Evolutionary conservation across 2,329 filamentous ascomycete species (phyloP).

Genomic region (Fusarium cicatricum): DNA sequence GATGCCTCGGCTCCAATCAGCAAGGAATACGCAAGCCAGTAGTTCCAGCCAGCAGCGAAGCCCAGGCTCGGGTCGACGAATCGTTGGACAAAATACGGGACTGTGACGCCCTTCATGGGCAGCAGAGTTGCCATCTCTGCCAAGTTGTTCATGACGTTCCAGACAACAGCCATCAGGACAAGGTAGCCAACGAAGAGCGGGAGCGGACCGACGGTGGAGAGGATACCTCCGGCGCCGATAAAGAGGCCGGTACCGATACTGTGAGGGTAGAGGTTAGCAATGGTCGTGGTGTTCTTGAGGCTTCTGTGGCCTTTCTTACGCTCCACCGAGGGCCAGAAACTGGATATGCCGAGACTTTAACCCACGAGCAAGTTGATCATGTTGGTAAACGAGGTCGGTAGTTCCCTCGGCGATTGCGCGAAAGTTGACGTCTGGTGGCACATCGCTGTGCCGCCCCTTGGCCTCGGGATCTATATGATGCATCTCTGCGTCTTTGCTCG

Average conservation of each 20-base stretch:
- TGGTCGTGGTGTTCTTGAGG: background rate
- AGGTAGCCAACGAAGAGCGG: constrained; percentile 25
- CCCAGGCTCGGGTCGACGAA: constrained; percentile 63
- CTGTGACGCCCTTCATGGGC: constrained; percentile 63
- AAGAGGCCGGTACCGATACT: constrained; percentile 26
- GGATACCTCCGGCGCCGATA: constrained; percentile 20
- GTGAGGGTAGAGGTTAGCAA: background rate
- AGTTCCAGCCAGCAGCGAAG: constrained; percentile 68
- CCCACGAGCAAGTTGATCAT: constrained; percentile 7
- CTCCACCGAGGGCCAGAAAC: constrained; percentile 58
- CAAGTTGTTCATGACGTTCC: constrained; percentile 43
- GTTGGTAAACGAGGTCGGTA: background rate
- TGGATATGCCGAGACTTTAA: constrained; percentile 65
- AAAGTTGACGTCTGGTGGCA: constrained; percentile 4
- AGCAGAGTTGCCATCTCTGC: constrained; percentile 64
- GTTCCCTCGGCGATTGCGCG: constrained; percentile 1
- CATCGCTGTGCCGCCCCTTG: background rate
- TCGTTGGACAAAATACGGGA: constrained; percentile 64
- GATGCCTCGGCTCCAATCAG: constrained; percentile 66
- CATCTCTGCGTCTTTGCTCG: background rate
- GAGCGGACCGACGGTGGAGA: constrained; percentile 14
- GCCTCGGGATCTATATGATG: background rate
- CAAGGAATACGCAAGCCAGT: constrained; percentile 69
- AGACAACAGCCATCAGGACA: constrained; percentile 16
- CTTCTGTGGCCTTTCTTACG: background rate